These are phyloP conservation scores for Apiospora pterosperma DNA, from an alignment of 2,329 filamentous ascomycete genomes.

Conservation along the genomic window DNA sequence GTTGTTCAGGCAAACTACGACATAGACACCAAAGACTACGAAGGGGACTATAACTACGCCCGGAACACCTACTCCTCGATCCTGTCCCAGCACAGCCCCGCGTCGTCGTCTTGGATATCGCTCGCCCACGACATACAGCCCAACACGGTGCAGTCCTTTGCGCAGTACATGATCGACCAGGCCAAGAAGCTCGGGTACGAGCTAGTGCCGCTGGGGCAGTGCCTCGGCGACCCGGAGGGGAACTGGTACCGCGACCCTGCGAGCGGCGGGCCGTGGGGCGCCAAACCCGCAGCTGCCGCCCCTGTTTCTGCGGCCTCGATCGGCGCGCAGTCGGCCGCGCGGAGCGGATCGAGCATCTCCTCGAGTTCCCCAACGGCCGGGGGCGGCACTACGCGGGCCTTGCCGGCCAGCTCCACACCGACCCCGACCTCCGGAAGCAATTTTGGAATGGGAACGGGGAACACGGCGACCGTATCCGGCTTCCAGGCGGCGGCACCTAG, in stretches of 20 bases:
- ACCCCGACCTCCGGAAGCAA: background rate
- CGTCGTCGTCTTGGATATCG: slow-evolving; percentile 20
- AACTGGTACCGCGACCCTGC: slow-evolving; percentile 20
- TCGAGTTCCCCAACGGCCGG: background rate
- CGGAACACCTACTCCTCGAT: background rate
- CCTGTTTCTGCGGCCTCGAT: background rate
- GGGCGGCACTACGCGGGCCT: background rate
- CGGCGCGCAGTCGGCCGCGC: background rate
- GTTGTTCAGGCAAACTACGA: slow-evolving; percentile 3
- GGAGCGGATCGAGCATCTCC: too few relatives aligned
- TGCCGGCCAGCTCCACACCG: background rate
- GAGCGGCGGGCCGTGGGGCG: slow-evolving; percentile 13
- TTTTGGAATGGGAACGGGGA: background rate
- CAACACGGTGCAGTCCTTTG: slow-evolving; percentile 15
- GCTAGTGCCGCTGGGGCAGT: slow-evolving; percentile 19
- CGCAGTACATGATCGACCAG: slow-evolving; percentile 16
- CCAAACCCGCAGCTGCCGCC: background rate
- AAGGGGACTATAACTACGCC: slow-evolving; percentile 16
- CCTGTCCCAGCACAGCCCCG: background rate
- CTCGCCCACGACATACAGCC: slow-evolving; percentile 19
- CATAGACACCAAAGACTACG: slow-evolving; percentile 9
- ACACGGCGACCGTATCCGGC: background rate
- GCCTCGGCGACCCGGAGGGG: slow-evolving; percentile 14
- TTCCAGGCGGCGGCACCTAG: background rate
- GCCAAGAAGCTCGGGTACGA: slow-evolving; percentile 13